Conservation (phyloP, 108 stramenopile genomes). For the Cylindrotheca closterium region DNA sequence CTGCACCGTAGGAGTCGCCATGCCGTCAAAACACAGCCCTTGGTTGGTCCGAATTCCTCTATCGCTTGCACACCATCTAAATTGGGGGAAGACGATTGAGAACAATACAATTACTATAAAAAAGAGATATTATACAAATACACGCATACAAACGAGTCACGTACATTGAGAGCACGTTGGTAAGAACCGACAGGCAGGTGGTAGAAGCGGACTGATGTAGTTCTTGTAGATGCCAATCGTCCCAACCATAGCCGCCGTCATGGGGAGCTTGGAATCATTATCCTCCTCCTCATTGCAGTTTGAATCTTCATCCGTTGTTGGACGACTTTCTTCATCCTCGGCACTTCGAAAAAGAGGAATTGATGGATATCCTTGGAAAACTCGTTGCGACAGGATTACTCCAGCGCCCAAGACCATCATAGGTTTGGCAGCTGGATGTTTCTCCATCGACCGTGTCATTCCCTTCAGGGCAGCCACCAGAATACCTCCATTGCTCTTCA, state of each 20-base stretch:
- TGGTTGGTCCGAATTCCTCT: slow-evolving; percentile 70
- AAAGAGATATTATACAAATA: no score
- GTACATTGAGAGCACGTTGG: slow-evolving; percentile 87
- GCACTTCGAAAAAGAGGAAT: background rate
- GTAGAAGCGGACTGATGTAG: slow-evolving; percentile 80
- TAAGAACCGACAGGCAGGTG: slow-evolving; percentile 87
- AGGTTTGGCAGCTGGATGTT: background rate
- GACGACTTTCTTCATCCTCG: background rate
- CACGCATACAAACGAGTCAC: no score
- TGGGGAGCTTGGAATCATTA: slow-evolving; percentile 4
- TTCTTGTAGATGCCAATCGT: slow-evolving; percentile 83
- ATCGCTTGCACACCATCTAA: slow-evolving; percentile 88
- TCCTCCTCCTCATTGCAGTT: slow-evolving; percentile 5
- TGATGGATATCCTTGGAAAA: background rate
- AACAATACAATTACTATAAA: no score
- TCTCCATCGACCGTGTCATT: background rate
- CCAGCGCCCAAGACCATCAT: background rate
- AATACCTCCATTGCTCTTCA: background rate
- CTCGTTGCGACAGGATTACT: background rate
- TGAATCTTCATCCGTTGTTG: background rate
- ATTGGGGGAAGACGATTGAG: no score
- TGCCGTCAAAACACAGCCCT: slow-evolving; percentile 71
- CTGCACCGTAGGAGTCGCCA: slow-evolving; percentile 84
- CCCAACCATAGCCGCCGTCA: slow-evolving; percentile 62
- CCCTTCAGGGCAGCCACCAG: background rate